Conservation (phyloP, 306 rosid genomes). For the Vachellia pachyceras region DNA sequence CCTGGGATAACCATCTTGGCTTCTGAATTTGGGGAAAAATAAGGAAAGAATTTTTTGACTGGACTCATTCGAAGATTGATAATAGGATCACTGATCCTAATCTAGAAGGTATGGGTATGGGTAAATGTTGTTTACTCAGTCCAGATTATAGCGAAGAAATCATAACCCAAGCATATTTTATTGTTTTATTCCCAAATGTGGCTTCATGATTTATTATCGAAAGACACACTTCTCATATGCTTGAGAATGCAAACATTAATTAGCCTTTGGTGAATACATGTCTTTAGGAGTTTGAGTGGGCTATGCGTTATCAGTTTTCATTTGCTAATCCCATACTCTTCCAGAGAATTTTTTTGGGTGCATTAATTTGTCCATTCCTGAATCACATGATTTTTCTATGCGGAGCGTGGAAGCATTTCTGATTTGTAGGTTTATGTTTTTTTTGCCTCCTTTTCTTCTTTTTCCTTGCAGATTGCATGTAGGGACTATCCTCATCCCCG, state of each 20-base stretch:
- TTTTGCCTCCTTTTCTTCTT: conserved; percentile 1
- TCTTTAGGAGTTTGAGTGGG: conserved; percentile 5
- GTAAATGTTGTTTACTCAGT: conserved; percentile 25
- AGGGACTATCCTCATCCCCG: conserved; percentile 90
- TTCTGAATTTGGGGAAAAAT: conserved; percentile 22
- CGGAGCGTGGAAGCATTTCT: conserved; percentile 22
- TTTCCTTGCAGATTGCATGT: conserved; percentile 74
- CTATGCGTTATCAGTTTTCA: not conserved
- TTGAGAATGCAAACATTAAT: not conserved
- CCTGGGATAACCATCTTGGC: conserved; percentile 31
- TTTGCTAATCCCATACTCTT: not conserved
- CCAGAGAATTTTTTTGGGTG: not conserved
- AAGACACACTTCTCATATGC: not conserved
- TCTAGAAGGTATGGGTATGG: conserved; percentile 28
- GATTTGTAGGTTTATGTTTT: conserved; percentile 18
- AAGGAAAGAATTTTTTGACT: conserved; percentile 20
- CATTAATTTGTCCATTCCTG: not conserved
- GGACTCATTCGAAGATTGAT: conserved; percentile 31
- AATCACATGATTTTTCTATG: not conserved
- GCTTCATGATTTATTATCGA: not conserved
- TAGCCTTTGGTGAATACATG: not conserved
- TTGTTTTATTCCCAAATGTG: not conserved
- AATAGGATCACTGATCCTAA: conserved; percentile 25
- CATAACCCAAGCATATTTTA: not conserved
- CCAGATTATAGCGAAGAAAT: conserved; percentile 33